A percentile compares a stretch with the other conserved stretches of the same genome.
Conservation (phyloP, 352 stramenopile species). For the Phytophthora macrochlamydospora region DNA sequence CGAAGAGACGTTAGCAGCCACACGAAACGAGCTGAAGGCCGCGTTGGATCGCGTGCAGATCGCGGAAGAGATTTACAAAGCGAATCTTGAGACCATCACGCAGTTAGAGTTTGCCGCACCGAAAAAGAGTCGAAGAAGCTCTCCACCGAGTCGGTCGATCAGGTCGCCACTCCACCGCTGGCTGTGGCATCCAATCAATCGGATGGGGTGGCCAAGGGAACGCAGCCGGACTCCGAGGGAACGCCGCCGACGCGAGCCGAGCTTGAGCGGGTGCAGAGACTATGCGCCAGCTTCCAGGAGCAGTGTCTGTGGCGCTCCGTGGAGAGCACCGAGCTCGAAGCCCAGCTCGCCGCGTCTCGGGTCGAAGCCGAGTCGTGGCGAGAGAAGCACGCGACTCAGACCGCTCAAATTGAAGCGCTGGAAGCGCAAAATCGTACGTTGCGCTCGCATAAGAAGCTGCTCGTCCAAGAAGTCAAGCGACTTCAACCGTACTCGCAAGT, state of each 20-base stretch:
- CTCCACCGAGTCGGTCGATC: conserved; percentile 1
- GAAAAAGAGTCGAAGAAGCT: conserved; percentile 5
- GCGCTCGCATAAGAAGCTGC: conserved; percentile 56
- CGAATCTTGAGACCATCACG: conserved; percentile 65
- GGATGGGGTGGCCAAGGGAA: conserved; percentile 4
- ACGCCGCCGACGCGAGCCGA: conserved; percentile 27
- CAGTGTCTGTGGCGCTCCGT: conserved; percentile 81
- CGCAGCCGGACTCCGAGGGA: conserved; percentile 11
- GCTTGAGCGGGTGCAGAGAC: conserved; percentile 45
- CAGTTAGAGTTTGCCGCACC: conserved; percentile 41
- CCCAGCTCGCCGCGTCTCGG: conserved; percentile 37
- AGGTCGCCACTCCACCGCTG: not conserved
- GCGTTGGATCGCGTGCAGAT: conserved; percentile 49
- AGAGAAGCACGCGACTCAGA: conserved; percentile 27
- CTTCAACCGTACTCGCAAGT: conserved; percentile 71
- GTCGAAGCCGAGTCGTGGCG: conserved; percentile 35
- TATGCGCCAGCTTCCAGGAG: conserved; percentile 75
- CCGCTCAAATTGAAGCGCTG: conserved; percentile 23
- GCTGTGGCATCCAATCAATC: conserved; percentile 10
- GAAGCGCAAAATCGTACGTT: conserved; percentile 46
- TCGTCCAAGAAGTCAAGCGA: conserved; percentile 74
- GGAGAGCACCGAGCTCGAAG: conserved; percentile 65
- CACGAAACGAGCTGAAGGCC: conserved; percentile 45
- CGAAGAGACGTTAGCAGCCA: conserved; percentile 33
- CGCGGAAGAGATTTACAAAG: conserved; percentile 65